Percentiles rank a stretch among this genome's conserved stretches.
Evolutionary conservation across 371 early-diverging fungal species (phyloP).

Genomic region (Mucor irregularis): DNA sequence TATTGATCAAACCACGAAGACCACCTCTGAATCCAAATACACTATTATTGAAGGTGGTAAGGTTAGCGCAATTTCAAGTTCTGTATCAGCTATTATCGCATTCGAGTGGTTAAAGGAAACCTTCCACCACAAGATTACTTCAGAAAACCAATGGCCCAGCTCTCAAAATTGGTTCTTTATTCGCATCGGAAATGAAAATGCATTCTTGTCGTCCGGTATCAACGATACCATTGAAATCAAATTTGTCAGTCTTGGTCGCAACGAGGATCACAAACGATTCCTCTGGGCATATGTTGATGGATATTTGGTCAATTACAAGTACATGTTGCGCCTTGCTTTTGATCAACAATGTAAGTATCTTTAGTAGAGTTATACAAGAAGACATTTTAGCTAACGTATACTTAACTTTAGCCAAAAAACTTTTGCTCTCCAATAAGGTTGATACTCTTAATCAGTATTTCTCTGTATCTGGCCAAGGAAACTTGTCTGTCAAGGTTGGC

Average conservation of each 20-base stretch:
- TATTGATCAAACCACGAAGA: slow-evolving; percentile 14
- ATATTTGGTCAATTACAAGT: slow-evolving; percentile 55
- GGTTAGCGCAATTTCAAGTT: slow-evolving; percentile 24
- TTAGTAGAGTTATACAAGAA: not conserved
- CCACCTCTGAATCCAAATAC: slow-evolving; percentile 19
- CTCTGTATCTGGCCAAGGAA: slow-evolving; percentile 28
- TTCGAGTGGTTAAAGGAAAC: slow-evolving; percentile 39
- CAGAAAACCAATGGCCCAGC: slow-evolving; percentile 33
- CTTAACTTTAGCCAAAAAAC: slow-evolving; percentile 23
- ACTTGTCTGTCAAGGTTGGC: slow-evolving; percentile 19
- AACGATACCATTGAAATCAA: slow-evolving; percentile 28
- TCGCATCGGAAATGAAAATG: slow-evolving; percentile 36
- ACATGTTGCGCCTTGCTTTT: slow-evolving; percentile 39
- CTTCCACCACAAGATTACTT: slow-evolving; percentile 29
- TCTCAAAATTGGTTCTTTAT: slow-evolving; percentile 44
- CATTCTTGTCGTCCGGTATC: slow-evolving; percentile 35
- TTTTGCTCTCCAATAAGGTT: slow-evolving; percentile 26
- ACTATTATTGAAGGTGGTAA: slow-evolving; percentile 43
- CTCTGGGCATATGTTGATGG: slow-evolving; percentile 56
- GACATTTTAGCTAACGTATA: not conserved
- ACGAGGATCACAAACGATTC: slow-evolving; percentile 40
- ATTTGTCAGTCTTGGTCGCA: slow-evolving; percentile 26
- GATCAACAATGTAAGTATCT: slow-evolving; percentile 21
- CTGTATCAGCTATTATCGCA: slow-evolving; percentile 27
- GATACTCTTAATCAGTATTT: slow-evolving; percentile 30